Conservation (phyloP, 1,139 yeast genomes). For the Lodderomyces metapsilosis region DNA sequence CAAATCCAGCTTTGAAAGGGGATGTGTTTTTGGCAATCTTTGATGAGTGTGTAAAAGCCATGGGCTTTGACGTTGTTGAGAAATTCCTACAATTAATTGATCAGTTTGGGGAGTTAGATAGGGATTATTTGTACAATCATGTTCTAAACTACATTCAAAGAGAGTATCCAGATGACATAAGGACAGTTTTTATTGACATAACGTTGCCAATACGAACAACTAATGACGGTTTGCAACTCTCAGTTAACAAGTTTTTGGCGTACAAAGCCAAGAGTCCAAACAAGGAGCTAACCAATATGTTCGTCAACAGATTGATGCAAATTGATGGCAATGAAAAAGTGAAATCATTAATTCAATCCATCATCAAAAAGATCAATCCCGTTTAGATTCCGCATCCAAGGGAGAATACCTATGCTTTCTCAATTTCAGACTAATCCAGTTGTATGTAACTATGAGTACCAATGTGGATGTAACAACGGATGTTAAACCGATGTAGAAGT, state of each 20-base stretch:
- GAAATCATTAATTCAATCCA: slow-evolving; percentile 4
- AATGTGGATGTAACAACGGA: slow-evolving; percentile 25
- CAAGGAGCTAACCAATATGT: slow-evolving; percentile 43
- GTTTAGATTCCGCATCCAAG: slow-evolving; percentile 31
- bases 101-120: slow-evolving; percentile 64
- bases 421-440: slow-evolving; percentile 20
- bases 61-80: slow-evolving; percentile 42
- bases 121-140: slow-evolving; percentile 65
- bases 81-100: slow-evolving; percentile 59
- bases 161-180: slow-evolving; percentile 35
- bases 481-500: slow-evolving; percentile 23
- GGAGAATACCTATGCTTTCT: slow-evolving; percentile 19
- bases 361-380: slow-evolving; percentile 20
- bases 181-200: slow-evolving; percentile 55
- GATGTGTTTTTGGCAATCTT: slow-evolving; percentile 82
- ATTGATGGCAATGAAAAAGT: slow-evolving; percentile 5
- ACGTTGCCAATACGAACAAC: slow-evolving; percentile 66
- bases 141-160: slow-evolving; percentile 52
- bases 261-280: slow-evolving; percentile 46
- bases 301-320: slow-evolving; percentile 35
- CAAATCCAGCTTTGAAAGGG: slow-evolving; percentile 88
- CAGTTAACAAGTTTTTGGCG: slow-evolving; percentile 71
- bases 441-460: slow-evolving; percentile 26
- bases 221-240: slow-evolving; percentile 54
- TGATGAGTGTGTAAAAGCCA: slow-evolving; percentile 57